A percentile compares a stretch with the other conserved stretches of the same genome.
Conservation (phyloP, 306 rosid genomes). For the Trifolium pratense region DNA sequence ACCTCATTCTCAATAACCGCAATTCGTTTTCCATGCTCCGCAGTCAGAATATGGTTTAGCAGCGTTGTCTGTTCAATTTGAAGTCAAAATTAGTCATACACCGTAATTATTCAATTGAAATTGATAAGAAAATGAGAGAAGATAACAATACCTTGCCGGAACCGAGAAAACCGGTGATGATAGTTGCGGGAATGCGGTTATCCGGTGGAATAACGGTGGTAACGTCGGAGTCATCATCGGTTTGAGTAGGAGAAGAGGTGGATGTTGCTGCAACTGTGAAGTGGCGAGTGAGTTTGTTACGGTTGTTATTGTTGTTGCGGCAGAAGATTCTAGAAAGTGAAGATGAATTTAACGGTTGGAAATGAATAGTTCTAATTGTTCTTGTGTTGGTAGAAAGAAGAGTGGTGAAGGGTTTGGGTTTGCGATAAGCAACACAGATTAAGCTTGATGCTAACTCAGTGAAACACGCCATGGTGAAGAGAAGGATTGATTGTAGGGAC, state of each 20-base stretch:
- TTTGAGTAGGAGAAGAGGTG: constrained; percentile 60
- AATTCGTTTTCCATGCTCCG: constrained; percentile 90
- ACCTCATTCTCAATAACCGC: constrained; percentile 87
- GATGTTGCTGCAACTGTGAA: constrained; percentile 66
- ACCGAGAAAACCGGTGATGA: constrained; percentile 92
- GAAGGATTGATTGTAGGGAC: not conserved
- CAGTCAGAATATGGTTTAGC: constrained; percentile 87
- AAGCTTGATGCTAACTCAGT: constrained; percentile 61
- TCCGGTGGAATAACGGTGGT: constrained; percentile 74
- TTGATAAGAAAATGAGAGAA: not conserved
- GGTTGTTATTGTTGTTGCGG: constrained; percentile 10
- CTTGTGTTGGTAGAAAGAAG: constrained; percentile 29
- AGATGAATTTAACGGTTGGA: constrained; percentile 37
- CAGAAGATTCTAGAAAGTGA: constrained; percentile 37
- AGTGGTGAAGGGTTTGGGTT: constrained; percentile 45
- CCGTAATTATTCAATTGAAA: not conserved
- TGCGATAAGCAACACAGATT: constrained; percentile 48
- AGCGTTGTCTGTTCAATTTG: constrained; percentile 75
- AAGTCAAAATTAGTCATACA: constrained; percentile 30
- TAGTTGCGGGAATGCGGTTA: constrained; percentile 84
- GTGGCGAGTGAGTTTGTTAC: constrained; percentile 45
- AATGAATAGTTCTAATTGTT: not conserved
- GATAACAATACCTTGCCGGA: constrained; percentile 74
- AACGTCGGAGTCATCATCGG: constrained; percentile 49
- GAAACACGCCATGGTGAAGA: constrained; percentile 58